These are phyloP conservation scores for Didymella arachidicola DNA, from an alignment of 2,329 filamentous ascomycete species.

Conservation along the genomic window DNA sequence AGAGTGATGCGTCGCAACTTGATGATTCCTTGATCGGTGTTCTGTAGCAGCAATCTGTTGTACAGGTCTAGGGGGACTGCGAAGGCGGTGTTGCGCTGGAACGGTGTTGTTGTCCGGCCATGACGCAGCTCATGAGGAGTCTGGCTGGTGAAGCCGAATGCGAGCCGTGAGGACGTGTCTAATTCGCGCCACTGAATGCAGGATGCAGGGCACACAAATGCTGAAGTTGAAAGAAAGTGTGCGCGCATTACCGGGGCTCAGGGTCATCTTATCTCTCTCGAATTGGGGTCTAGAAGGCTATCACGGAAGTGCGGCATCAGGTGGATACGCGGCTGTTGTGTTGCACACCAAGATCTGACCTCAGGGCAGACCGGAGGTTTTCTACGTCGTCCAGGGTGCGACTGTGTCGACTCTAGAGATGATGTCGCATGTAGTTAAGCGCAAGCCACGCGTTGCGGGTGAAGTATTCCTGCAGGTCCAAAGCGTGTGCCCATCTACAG, in stretches of 20 bases:
- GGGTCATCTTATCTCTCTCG: slow-evolving; percentile 1
- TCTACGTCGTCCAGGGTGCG: not conserved
- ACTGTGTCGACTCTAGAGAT: not conserved
- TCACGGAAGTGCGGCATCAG: slow-evolving; percentile 14
- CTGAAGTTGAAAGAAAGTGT: not conserved
- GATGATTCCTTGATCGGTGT: not conserved
- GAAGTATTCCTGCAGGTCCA: not conserved
- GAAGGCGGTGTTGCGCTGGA: not conserved
- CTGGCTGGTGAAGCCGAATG: not conserved
- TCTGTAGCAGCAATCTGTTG: not conserved
- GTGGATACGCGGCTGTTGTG: slow-evolving; percentile 13
- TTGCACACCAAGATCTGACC: not conserved
- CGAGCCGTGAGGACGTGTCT: not conserved
- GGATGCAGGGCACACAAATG: not conserved
- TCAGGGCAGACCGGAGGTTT: slow-evolving; percentile 3
- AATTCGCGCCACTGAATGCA: not conserved
- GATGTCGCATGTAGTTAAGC: not conserved
- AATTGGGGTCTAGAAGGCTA: slow-evolving; percentile 4
- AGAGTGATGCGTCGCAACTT: not conserved
- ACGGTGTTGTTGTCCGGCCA: not conserved
- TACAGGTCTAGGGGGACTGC: not conserved
- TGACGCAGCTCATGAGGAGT: slow-evolving; percentile 7
- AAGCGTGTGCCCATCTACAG: not conserved
- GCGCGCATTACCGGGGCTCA: not conserved
- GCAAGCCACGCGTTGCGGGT: slow-evolving; percentile 8